Conservation (phyloP, 768 basidiomycete genomes). For the Nevesoporus exiguus region DNA sequence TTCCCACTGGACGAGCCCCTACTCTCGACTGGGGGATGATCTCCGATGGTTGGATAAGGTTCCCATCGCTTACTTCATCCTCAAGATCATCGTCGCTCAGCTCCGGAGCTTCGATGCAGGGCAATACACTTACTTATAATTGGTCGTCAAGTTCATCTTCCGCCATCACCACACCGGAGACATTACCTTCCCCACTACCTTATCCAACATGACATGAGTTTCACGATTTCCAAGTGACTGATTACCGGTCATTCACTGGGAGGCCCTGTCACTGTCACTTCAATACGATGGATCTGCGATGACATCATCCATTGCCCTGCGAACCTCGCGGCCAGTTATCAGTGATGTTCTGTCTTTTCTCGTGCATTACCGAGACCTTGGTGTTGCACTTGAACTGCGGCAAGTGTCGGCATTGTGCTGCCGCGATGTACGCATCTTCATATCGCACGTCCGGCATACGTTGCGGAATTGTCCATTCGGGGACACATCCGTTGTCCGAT, state of each 20-base stretch:
- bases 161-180: not conserved
- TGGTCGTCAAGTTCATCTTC: not conserved
- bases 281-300: not conserved
- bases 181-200: not conserved
- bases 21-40: not conserved
- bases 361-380: no score
- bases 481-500: not conserved
- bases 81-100: not conserved
- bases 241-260: not conserved
- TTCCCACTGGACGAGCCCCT: constrained; percentile 9
- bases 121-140: not conserved
- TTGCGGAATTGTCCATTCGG: not conserved
- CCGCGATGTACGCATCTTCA: no score
- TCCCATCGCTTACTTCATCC: not conserved
- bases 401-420: no score
- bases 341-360: no score
- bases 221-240: not conserved
- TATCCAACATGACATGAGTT: not conserved
- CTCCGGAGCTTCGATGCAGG: not conserved
- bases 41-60: not conserved
- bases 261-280: no score
- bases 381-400: no score
- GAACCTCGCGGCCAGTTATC: not conserved
- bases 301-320: not conserved
- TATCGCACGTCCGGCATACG: not conserved